Evolutionary conservation across 2,329 filamentous ascomycete genomes (phyloP), one percentile per base, ranked within the genome.

Genomic region (Chrysoporthe deuterocubensis): DNA sequence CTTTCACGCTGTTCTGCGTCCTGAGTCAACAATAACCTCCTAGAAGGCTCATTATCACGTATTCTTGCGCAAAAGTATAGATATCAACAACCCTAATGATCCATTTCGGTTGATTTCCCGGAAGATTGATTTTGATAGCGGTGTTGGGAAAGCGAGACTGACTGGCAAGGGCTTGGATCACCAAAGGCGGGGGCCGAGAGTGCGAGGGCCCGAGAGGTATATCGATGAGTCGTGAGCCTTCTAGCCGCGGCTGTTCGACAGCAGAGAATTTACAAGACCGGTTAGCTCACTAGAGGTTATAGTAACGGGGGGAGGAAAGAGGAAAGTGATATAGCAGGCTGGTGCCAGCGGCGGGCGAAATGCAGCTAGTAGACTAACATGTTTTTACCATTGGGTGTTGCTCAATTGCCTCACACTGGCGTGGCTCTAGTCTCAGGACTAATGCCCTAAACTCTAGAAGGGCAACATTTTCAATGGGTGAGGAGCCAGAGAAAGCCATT

Each of bases 31-130:
- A 18, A 46, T 18, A 16, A 5, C 43, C 43, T 18, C 43, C 43
- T 14, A 46, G 11, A 18, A 16, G 14, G 14, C 1, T 46, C 2
- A 6, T 46, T 8, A 6, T n/a, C 3, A 8, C 44, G 16, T 48
- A 16, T 48, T 48, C 4, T n/a, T 21, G 16, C n/a, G n/a, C 7
- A 8, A 2, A 1, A 8, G 2, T n/a, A n/a, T 21, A 48, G 44
- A 48, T n/a, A n/a, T 5, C n/a, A 6, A 2, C 44, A 6, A 0
- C 16, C 18, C 1, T 2, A 1, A 1, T 9, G 16, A n/a, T 8
- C 8, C 8, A 3, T 3, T 5, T n/a, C 5, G 21, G 13, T 11
- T 5, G 3, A 14, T 3, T 13, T 46, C 3, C 14, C 7, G 5
- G 14, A 46, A 13, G 8, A 1, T 1, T 26, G 48, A 21, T 52